Evolutionary conservation across 1,139 yeast species (phyloP), one percentile per base, ranked within the genome.

Genomic region (Debaryomyces singareniensis): DNA sequence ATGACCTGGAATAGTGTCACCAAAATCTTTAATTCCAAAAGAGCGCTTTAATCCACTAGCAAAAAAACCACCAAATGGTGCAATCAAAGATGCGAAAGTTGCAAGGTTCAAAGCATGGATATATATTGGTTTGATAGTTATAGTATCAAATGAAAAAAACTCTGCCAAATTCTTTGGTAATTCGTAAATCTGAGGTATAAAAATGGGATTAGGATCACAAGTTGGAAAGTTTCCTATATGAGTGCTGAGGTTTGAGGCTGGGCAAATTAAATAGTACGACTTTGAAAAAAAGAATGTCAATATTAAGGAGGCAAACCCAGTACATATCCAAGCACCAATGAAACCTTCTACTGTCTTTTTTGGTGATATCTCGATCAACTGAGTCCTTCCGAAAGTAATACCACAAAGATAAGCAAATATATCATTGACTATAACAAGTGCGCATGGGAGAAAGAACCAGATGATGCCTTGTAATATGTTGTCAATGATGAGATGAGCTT

Each of bases 51-150:
- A 70, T 10, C 98, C 99, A 30, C 95, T 82, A 3, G 98, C 98
- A 47, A 91, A 91, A 56, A 91, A 91, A 1, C 99, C 99, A 32
- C 99, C 99, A 53, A 91, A 91, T 35, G 99, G 99, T 2, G 99
- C 99, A 55, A 91, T 82, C 42, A 93, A 70, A 1, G 97, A 89
- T 5, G 99, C 98, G 68, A 93, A 91, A 3, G 95, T 82, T 9
- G 96, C 94, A 43, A 91, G 65, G 28, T 80, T 71, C 36, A 86
- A 71, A 3, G 94, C 79, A 52, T 91, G 99, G 62, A 89, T 71
- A 53, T 91, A 87, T 32, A 91, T 77, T 28, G 98, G 97, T 47
- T 84, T 86, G 31, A 87, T 52, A 14, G 78, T 66, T 16, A 86
- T 56, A 26, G 68, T 62, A n/a, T 72, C 70, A 26, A 47, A 36